Percentiles rank a stretch among this genome's conserved stretches.
These are phyloP conservation scores for Rubus parviflorus DNA, from an alignment of 306 rosid genomes.

Conservation along the genomic window DNA sequence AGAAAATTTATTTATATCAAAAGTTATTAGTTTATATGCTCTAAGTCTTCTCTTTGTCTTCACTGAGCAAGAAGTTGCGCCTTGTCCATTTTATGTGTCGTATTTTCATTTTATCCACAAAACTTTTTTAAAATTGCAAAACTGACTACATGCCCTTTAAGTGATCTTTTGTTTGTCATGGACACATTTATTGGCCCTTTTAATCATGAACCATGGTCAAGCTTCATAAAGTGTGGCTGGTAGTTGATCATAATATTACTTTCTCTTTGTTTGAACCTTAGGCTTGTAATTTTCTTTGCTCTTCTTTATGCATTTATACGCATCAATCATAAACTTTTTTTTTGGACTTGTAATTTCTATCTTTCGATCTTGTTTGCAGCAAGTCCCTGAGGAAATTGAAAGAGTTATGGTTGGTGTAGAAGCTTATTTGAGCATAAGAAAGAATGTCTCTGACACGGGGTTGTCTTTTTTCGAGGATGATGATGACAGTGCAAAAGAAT, in stretches of 20 bases:
- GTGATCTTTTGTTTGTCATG: neutral
- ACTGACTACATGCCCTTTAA: neutral
- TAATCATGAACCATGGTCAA: neutral
- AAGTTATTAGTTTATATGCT: neutral
- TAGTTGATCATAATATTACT: neutral
- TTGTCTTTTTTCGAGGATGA: slow-evolving; percentile 78
- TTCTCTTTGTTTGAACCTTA: neutral
- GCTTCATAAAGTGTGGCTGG: neutral
- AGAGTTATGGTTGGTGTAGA: slow-evolving; percentile 88
- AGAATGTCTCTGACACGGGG: slow-evolving; percentile 60
- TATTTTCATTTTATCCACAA: neutral
- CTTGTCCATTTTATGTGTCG: neutral
- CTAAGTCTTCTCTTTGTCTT: neutral
- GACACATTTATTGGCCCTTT: neutral
- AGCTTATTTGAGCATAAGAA: slow-evolving; percentile 97
- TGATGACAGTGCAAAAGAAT: slow-evolving; percentile 50
- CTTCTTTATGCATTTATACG: neutral
- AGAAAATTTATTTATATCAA: neutral
- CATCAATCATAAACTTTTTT: neutral
- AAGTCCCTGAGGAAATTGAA: slow-evolving; percentile 95
- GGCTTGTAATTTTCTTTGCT: neutral
- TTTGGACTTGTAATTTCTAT: neutral
- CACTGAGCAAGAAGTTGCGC: neutral
- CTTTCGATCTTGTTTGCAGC: slow-evolving; percentile 48
- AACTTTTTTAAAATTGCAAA: neutral